Evolutionary conservation across 208 protist species (phyloP), one percentile per base, ranked within the genome.

Genomic region (Blechomonas ayalai): DNA sequence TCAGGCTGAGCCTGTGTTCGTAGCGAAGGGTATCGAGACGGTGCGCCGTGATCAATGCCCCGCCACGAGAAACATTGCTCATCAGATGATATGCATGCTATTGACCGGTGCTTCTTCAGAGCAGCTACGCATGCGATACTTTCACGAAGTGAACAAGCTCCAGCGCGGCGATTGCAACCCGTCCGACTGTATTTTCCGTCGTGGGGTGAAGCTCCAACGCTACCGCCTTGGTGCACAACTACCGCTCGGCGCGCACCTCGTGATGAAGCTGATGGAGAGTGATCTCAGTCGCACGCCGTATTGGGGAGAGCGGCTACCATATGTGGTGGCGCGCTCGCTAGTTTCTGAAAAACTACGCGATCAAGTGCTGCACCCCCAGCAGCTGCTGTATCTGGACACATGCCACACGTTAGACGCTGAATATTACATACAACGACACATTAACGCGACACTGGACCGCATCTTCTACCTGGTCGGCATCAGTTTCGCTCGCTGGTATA

Each of bases 11-110:
- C 80, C 79, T 6, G 92, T 98, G 31, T 98, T 99, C 61, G 92
- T 99, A 56, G 83, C 89, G 38, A 99, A 99, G 62, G 98, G 98
- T 44, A 97, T 99, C 52, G 97, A 98, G 52, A 92, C 82, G 16
- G 97, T 99, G 31, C 90, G 99, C 19, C 82, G 99, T 35, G 99
- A 99, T 73, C 99, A 99, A 58, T 99, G 98, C 72, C 43, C 74
- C 0, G 71, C 63, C 10, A 91, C 86, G 3, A 47, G 53, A 36
- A 42, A 60, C 27, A 13, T 94, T 2, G 29, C 54, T 3, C 37
- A 49, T 4, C 34, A n/a, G 26, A 50, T 89, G 43, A 45, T 94
- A 23, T 58, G 55, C 2, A 22, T 42, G 13, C 67, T 89, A 24
- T 86, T 93, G 35, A 61, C 72, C 28, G 69, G 70, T 8, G 51